These are phyloP conservation scores for Vaccinium vitisidaea DNA, from an alignment of 148 eudicot species.

Conservation along the genomic window DNA sequence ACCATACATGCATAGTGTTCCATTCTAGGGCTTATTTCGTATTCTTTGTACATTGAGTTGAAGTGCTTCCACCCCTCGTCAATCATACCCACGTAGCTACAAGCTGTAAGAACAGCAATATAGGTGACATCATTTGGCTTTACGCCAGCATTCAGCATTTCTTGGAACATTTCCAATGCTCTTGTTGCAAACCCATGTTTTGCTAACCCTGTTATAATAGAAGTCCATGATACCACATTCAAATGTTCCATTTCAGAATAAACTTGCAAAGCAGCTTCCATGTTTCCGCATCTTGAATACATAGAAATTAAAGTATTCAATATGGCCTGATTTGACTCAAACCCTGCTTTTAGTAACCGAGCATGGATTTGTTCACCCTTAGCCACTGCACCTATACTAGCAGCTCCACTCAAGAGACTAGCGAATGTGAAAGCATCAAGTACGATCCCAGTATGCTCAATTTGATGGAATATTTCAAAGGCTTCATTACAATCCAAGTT, in stretches of 20 bases:
- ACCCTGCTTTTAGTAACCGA: constrained; percentile 45
- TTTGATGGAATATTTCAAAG: constrained; percentile 37
- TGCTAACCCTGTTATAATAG: constrained; percentile 64
- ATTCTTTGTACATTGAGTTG: constrained; percentile 42
- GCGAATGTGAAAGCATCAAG: constrained; percentile 54
- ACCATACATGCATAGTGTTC: constrained; percentile 88
- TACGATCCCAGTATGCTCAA: constrained; percentile 25
- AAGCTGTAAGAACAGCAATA: constrained; percentile 66
- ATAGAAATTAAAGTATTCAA: constrained; percentile 60
- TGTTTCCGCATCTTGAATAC: constrained; percentile 70
- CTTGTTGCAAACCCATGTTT: constrained; percentile 57
- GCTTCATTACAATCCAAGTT: constrained; percentile 32
- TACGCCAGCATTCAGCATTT: constrained; percentile 53
- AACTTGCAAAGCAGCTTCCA: constrained; percentile 53
- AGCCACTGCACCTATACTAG: constrained; percentile 42
- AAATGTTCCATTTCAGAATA: constrained; percentile 37
- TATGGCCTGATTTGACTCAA: constrained; percentile 40
- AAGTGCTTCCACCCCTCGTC: constrained; percentile 60
- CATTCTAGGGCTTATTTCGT: constrained; percentile 55
- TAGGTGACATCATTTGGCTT: constrained; percentile 71
- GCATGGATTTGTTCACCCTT: constrained; percentile 72
- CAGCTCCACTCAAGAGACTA: constrained; percentile 45
- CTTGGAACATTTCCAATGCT: constrained; percentile 49
- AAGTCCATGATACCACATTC: constrained; percentile 69
- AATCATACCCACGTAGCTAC: constrained; percentile 65